Evolutionary conservation across 495 filamentous ascomycete genomes (phyloP).

Genomic region (Podospora didyma): DNA sequence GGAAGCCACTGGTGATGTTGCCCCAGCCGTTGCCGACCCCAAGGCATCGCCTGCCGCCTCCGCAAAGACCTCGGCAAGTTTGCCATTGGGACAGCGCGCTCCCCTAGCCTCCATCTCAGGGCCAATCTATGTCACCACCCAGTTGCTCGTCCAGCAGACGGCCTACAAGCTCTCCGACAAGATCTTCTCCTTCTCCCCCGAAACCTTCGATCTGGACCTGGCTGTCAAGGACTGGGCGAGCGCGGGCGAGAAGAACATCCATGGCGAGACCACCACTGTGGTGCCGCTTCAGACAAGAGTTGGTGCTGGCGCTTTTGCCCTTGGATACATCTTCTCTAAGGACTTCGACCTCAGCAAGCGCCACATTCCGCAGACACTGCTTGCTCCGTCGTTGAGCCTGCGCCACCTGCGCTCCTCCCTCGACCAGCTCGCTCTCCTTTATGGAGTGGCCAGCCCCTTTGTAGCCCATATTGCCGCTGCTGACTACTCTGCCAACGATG

Average conservation of each 20-base stretch:
- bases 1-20: slow-evolving; percentile 18
- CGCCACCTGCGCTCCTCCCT: slow-evolving; percentile 75
- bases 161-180: slow-evolving; percentile 91
- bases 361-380: slow-evolving; percentile 81
- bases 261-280: slow-evolving; percentile 74
- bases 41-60: slow-evolving; percentile 21
- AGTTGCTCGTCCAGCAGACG: slow-evolving; percentile 91
- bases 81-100: slow-evolving; percentile 60
- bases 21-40: slow-evolving; percentile 4
- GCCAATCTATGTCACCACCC: slow-evolving; percentile 85
- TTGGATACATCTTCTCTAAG: slow-evolving; percentile 95
- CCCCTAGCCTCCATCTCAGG: slow-evolving; percentile 69
- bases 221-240: slow-evolving; percentile 73
- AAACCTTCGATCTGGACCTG: slow-evolving; percentile 83
- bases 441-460: slow-evolving; percentile 84
- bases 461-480: slow-evolving; percentile 92
- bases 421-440: slow-evolving; percentile 85
- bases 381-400: slow-evolving; percentile 79
- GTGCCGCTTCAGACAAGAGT: slow-evolving; percentile 79
- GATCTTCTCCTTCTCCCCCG: slow-evolving; percentile 93
- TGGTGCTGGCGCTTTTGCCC: slow-evolving; percentile 85
- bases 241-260: slow-evolving; percentile 64
- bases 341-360: slow-evolving; percentile 91
- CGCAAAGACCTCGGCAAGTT: slow-evolving; percentile 46
- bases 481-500: slow-evolving; percentile 68